Percentiles rank a stretch among this genome's conserved stretches.
These are phyloP conservation scores for Spergularia marina DNA, from an alignment of 148 eudicot species.

Conservation along the genomic window DNA sequence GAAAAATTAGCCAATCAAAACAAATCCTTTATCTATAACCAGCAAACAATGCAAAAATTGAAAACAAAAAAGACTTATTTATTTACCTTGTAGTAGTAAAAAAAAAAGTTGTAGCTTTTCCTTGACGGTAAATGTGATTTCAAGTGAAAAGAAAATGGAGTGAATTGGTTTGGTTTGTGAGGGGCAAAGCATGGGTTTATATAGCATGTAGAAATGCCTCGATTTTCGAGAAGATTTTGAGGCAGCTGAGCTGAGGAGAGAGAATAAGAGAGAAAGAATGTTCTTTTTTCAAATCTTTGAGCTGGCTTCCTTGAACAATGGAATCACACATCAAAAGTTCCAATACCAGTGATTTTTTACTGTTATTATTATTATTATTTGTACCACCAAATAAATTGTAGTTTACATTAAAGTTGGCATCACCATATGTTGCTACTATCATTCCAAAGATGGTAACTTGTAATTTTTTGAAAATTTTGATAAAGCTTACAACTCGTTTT, in stretches of 20 bases:
- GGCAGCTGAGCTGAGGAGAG: not conserved
- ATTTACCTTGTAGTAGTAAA: no score
- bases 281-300: constrained; percentile 35
- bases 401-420: constrained; percentile 9
- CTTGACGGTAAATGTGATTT: not conserved
- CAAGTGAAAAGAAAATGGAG: not conserved
- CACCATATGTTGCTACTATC: constrained; percentile 8
- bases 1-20: no score
- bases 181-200: constrained; percentile 28
- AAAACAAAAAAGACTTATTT: no score
- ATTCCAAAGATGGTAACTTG: constrained; percentile 29
- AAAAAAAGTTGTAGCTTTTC: not conserved
- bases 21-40: no score
- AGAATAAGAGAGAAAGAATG: constrained; percentile 24
- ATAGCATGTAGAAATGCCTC: constrained; percentile 33
- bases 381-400: not conserved
- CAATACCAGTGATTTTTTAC: constrained; percentile 15
- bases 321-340: constrained; percentile 36
- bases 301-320: constrained; percentile 36
- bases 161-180: constrained; percentile 14
- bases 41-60: no score
- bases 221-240: constrained; percentile 27
- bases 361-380: not conserved
- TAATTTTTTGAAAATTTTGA: constrained; percentile 40
- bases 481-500: constrained; percentile 29